Conservation (phyloP, 805 yeast species). For the Maudiozyma bulderi region DNA sequence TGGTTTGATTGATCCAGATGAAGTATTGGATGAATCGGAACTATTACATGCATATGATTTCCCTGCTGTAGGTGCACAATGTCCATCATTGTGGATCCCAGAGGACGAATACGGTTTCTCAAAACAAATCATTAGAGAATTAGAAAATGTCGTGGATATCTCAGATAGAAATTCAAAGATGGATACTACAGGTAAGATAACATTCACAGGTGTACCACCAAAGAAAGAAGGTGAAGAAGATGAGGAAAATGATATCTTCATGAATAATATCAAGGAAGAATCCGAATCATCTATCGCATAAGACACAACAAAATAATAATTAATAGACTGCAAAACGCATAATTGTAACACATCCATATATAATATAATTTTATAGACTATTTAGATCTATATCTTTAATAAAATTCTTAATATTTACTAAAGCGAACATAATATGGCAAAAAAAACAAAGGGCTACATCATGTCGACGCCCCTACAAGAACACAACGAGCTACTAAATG, state of each 20-base stretch:
- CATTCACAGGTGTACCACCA: slow-evolving; percentile 47
- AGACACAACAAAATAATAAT: neutral
- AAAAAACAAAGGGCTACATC: too few species aligned
- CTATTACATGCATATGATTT: slow-evolving; percentile 57
- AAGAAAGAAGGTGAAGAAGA: slow-evolving; percentile 4
- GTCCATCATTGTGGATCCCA: slow-evolving; percentile 90
- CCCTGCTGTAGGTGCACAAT: slow-evolving; percentile 60
- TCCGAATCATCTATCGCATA: slow-evolving; percentile 6
- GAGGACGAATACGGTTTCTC: slow-evolving; percentile 80
- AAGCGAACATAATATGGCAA: too few species aligned
- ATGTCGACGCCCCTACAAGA: too few species aligned
- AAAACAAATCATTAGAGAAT: slow-evolving; percentile 43
- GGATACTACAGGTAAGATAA: slow-evolving; percentile 38
- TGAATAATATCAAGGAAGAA: slow-evolving; percentile 8
- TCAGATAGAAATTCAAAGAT: slow-evolving; percentile 61
- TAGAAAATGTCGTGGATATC: slow-evolving; percentile 47
- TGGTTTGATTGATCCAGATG: slow-evolving; percentile 40
- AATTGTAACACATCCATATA: neutral
- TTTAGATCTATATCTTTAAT: too few species aligned
- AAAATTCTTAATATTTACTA: too few species aligned
- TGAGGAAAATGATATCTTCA: neutral
- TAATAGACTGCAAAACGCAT: neutral
- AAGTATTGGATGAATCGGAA: slow-evolving; percentile 29
- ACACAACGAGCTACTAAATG: too few species aligned
- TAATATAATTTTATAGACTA: neutral